A percentile compares a stretch with the other conserved stretches of the same genome.
Conservation (phyloP, 441 rosid species). For the Melastoma candidum region DNA sequence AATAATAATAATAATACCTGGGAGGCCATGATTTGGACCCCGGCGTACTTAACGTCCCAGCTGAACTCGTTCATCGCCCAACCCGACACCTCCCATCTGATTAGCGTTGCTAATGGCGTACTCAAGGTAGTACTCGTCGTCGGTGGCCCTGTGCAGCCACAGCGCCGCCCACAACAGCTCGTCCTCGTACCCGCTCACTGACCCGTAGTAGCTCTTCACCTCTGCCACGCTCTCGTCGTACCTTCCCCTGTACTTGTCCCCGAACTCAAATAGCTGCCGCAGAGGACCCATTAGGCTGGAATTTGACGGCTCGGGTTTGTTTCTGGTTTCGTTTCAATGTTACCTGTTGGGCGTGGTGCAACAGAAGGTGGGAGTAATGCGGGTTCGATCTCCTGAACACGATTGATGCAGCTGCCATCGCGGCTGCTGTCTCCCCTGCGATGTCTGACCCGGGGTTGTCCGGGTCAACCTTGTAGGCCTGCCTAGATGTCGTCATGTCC, state of each 20-base stretch:
- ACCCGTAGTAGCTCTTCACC: slow-evolving; percentile 80
- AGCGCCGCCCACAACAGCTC: slow-evolving; percentile 92
- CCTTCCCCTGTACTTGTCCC: slow-evolving; percentile 65
- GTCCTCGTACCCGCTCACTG: slow-evolving; percentile 95
- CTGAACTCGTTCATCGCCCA: slow-evolving; percentile 97
- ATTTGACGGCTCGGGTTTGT: not conserved
- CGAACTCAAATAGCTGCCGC: slow-evolving; percentile 79
- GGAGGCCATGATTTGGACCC: slow-evolving; percentile 69
- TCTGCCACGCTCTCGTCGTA: slow-evolving; percentile 66
- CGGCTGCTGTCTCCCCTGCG: slow-evolving; percentile 89
- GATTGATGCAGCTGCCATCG: slow-evolving; percentile 91
- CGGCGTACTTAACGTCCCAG: slow-evolving; percentile 98
- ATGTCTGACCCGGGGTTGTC: slow-evolving; percentile 86
- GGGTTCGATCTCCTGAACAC: slow-evolving; percentile 65
- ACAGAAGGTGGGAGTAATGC: slow-evolving; percentile 72
- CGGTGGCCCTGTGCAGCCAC: slow-evolving; percentile 97
- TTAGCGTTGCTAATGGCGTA: slow-evolving; percentile 57
- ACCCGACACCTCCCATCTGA: slow-evolving; percentile 69
- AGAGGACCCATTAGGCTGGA: not conserved
- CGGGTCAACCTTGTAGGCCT: slow-evolving; percentile 81
- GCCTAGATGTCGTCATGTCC: slow-evolving; percentile 94
- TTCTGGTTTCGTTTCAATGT: not conserved
- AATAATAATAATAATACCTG: slow-evolving; percentile 30
- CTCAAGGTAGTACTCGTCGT: slow-evolving; percentile 45
- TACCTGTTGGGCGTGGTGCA: slow-evolving; percentile 92